phyloP scores from a whole-genome alignment of 2,329 filamentous ascomycete genomes.

The Akanthomyces dipterigenus region DNA sequence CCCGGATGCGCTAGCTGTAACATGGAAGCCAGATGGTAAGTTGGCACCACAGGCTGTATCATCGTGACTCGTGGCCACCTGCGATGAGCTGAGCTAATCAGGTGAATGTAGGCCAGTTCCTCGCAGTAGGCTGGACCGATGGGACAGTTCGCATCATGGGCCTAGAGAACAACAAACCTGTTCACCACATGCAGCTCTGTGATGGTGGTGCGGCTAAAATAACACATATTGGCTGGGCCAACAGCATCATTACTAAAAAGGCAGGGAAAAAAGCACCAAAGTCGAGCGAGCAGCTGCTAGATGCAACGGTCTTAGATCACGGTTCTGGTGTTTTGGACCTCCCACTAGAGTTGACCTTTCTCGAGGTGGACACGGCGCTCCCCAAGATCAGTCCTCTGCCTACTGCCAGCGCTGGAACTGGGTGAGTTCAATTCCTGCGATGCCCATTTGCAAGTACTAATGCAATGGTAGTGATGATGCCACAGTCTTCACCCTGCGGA shows the following conservation, averaged over 20 bases:
- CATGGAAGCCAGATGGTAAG: conserved; percentile 64
- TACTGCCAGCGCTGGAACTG: conserved; percentile 49
- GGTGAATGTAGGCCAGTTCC: conserved; percentile 52
- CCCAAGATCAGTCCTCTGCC: conserved; percentile 71
- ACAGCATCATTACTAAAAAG: conserved; percentile 33
- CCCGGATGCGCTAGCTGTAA: conserved; percentile 41
- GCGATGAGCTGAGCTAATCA: conserved; percentile 14
- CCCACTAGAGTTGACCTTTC: conserved; percentile 64
- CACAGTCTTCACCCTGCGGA: conserved; percentile 61
- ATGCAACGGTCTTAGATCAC: neutral
- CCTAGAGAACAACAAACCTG: conserved; percentile 72
- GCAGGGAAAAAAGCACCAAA: conserved; percentile 18
- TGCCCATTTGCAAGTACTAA: conserved; percentile 2
- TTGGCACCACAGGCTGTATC: neutral
- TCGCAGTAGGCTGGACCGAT: conserved; percentile 81
- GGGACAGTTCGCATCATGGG: conserved; percentile 70
- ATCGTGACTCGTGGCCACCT: neutral
- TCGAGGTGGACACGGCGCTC: conserved; percentile 70
- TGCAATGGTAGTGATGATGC: conserved; percentile 39
- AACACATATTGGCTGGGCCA: conserved; percentile 48
- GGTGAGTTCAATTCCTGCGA: conserved; percentile 38
- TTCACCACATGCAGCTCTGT: conserved; percentile 60
- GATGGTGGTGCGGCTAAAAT: conserved; percentile 37
- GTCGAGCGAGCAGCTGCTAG: neutral
- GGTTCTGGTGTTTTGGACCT: conserved; percentile 43